Evolutionary conservation across 1,139 yeast genomes (phyloP), one percentile per base, ranked within the genome.

Genomic region (Hyphopichia wangnamkhiaoensis): DNA sequence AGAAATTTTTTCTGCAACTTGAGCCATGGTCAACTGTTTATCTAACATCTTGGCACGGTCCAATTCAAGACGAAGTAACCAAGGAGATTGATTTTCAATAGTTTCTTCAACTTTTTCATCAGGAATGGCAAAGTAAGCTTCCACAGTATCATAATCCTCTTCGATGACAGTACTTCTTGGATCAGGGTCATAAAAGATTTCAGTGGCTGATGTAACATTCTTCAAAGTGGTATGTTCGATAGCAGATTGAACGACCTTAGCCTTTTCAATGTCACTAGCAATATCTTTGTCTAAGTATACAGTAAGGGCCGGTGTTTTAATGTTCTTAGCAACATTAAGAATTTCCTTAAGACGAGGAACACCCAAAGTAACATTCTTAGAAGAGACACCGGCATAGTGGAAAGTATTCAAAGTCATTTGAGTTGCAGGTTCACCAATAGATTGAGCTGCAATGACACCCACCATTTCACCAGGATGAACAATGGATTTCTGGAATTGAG

Each of bases 391-490:
- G 23, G 99, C 99, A 76, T 91, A 94, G 76, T 94, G 99, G 96
- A 94, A 94, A 53, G 99, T 93, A 63, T 93, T 93, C 69, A 93
- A 79, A 0, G 99, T 93, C 99, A 93, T 93, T 69, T 93, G 99
- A 20, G 99, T 93, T 20, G 98, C 98, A 37, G 99, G 99, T 65
- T 93, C 99, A 74, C 99, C 99, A 71, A 93, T 93, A 34, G 97
- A 90, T 72, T 93, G 99, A 1, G 99, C 98, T 40, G 98, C 99
- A 58, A 93, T 80, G 40, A 93, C 97, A 74, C 99, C 99, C 43
- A 94, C 98, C 98, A 93, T 93, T 65, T 93, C 98, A 75, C 99
- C 99, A 9, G 99, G 97, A 52, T 94, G 94, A 37, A 91, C 98
- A 57, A 90, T 74, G 3, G 98, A 84, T 64, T 86, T 87, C 52